Evolutionary conservation across 495 filamentous ascomycete genomes (phyloP), one percentile per base, ranked within the genome.

Genomic region (Apodospora peruviana): DNA sequence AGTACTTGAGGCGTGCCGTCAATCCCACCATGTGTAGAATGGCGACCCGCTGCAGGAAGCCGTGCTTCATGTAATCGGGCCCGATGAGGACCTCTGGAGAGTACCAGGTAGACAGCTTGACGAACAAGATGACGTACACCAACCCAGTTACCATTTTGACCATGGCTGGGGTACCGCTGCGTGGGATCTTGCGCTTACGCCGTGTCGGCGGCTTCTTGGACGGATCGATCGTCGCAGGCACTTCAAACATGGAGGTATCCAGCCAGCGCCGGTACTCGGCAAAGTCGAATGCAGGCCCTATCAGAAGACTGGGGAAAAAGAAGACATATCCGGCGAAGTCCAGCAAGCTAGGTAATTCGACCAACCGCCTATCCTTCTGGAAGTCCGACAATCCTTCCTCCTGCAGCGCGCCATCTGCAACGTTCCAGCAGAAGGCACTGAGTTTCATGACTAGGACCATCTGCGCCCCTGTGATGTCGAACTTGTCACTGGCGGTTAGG

Each of bases 381-480:
- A 85, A 78, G 51, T 91, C 90, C 3, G 86, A 86, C 20, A 98
- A 79, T 46, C 89, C 83, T 23, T 84, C 76, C 22, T 87, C 80
- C 10, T 89, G 83, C 25, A 91, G 70, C 44, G 80, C 79, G 22
- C 94, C 93, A 68, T 98, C 93, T 55, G 90, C 86, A 18, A 97
- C 84, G 61, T 96, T 96, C 93, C 93, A 98, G 72, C 90, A 95
- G 64, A 97, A 98, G 20, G 91, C 82, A 9, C 81, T 85, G n/a
- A 97, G 85, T 72, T 97, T 98, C 91, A 98, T 98, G 45, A 95
- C 83, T 52, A 97, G 65, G 11, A 98, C 93, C 93, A 98, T 98
- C 67, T 98, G 93, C 0, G 93, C 91, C 42, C 90, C 90, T 14
- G 91, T 95, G 56, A 98, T 91, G 66, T 98, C 93, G 35, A 96